Percentiles rank a stretch among this genome's conserved stretches.
Evolutionary conservation across 2,329 filamentous ascomycete species (phyloP).

Genomic region (Xylariaceae sp.): DNA sequence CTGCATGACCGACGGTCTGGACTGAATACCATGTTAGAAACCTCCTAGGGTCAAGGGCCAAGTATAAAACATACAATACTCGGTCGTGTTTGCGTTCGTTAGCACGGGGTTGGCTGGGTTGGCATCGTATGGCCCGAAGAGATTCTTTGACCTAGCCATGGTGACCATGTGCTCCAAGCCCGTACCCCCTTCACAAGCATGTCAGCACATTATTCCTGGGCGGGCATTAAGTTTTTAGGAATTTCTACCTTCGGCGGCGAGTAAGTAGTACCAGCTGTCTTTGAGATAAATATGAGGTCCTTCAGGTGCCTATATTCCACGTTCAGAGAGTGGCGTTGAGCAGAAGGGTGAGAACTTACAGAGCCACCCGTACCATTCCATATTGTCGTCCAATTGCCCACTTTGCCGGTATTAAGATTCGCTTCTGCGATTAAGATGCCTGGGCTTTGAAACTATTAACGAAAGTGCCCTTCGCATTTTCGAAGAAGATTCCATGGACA

Average conservation of each 20-base stretch:
- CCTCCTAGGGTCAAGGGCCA: too few relatives aligned
- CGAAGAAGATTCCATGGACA: too few relatives aligned
- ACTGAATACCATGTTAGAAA: constrained; percentile 33
- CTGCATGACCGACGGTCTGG: constrained; percentile 62
- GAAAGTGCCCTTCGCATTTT: neutral
- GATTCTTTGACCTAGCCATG: constrained; percentile 50
- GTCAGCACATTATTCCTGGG: neutral
- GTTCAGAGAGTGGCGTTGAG: too few relatives aligned
- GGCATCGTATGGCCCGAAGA: constrained; percentile 53
- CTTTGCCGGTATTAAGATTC: constrained; percentile 48
- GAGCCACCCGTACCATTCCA: constrained; percentile 56
- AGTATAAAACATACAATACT: constrained; percentile 43
- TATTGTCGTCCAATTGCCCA: constrained; percentile 46
- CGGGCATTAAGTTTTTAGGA: neutral
- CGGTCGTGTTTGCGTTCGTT: constrained; percentile 50
- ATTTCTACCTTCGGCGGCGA: constrained; percentile 55
- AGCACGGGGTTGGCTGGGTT: constrained; percentile 53
- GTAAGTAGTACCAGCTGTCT: constrained; percentile 58
- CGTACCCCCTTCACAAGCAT: constrained; percentile 48
- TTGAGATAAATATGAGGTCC: constrained; percentile 61
- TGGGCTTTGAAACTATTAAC: constrained; percentile 35
- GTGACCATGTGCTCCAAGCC: constrained; percentile 55
- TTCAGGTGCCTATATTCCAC: constrained; percentile 49
- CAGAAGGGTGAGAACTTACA: constrained; percentile 27
- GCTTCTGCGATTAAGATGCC: constrained; percentile 49